Evolutionary conservation across 495 filamentous ascomycete species (phyloP).

Genomic region (Baudoinia panamericana): DNA sequence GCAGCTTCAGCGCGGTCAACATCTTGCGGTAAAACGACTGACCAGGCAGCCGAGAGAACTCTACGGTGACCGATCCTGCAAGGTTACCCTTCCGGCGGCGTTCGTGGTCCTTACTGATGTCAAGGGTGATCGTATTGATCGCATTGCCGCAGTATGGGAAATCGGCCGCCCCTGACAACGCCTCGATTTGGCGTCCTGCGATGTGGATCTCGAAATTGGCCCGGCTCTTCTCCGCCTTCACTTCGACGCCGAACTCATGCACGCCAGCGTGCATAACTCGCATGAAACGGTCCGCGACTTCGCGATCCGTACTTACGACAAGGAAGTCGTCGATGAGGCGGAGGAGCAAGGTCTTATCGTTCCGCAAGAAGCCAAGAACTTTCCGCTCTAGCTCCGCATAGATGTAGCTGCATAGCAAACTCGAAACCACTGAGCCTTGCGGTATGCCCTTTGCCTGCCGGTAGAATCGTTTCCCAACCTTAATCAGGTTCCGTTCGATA

Average conservation of each 20-base stretch:
- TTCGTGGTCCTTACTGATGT: constrained; percentile 50
- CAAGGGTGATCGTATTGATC: constrained; percentile 65
- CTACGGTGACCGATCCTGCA: constrained; percentile 62
- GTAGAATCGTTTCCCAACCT: constrained; percentile 80
- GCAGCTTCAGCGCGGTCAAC: constrained; percentile 70
- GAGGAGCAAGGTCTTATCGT: constrained; percentile 52
- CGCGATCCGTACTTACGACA: constrained; percentile 57
- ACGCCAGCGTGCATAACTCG: constrained; percentile 66
- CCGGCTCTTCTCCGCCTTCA: constrained; percentile 69
- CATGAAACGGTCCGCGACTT: constrained; percentile 57
- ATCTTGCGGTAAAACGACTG: constrained; percentile 65
- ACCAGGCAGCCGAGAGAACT: constrained; percentile 54
- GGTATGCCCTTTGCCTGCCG: constrained; percentile 82
- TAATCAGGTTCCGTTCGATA: constrained; percentile 68
- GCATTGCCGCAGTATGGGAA: constrained; percentile 84
- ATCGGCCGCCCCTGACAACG: constrained; percentile 32
- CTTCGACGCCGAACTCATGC: constrained; percentile 62
- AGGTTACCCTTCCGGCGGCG: constrained; percentile 35
- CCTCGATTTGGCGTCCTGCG: constrained; percentile 40
- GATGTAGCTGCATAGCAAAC: constrained; percentile 82
- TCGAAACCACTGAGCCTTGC: constrained; percentile 80
- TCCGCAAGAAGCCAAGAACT: constrained; percentile 50
- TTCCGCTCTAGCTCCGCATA: constrained; percentile 72
- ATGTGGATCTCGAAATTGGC: constrained; percentile 66
- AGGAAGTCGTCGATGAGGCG: constrained; percentile 87